Evolutionary conservation across 805 yeast species (phyloP).

Genomic region (Sungouiella thailandica): DNA sequence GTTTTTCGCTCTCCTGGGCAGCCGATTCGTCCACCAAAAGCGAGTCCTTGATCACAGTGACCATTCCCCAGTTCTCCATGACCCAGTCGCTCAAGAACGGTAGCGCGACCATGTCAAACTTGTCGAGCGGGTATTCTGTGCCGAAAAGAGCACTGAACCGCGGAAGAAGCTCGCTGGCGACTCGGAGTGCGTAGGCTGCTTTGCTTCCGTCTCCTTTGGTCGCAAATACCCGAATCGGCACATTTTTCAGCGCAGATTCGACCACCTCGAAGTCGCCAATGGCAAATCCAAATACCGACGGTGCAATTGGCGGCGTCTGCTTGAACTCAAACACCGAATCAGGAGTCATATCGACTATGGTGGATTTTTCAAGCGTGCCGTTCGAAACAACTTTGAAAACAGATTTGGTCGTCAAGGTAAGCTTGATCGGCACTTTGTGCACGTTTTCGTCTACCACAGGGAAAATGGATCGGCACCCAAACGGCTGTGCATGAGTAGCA

Average conservation of each 20-base stretch:
- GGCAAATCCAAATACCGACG: conserved; percentile 64
- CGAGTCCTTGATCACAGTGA: conserved; percentile 54
- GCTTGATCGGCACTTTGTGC: conserved; percentile 46
- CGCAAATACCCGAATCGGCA: conserved; percentile 52
- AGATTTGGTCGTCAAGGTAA: conserved; percentile 43
- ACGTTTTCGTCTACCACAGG: conserved; percentile 68
- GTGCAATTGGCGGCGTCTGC: conserved; percentile 53
- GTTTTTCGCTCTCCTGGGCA: conserved; percentile 20
- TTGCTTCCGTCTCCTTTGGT: conserved; percentile 46
- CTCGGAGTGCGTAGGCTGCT: conserved; percentile 47
- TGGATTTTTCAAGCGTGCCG: conserved; percentile 25
- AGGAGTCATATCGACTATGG: conserved; percentile 17
- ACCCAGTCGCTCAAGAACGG: conserved; percentile 76
- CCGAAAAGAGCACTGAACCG: conserved; percentile 42
- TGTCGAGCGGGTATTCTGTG: conserved; percentile 49
- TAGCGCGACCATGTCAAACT: conserved; percentile 62
- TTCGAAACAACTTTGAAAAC: conserved; percentile 51
- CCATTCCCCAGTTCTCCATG: conserved; percentile 74
- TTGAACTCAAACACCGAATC: conserved; percentile 39
- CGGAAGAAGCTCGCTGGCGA: conserved; percentile 46
- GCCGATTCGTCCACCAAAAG: conserved; percentile 20
- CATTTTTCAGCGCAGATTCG: conserved; percentile 2
- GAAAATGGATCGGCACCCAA: conserved; percentile 54
- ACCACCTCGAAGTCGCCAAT: conserved; percentile 62
- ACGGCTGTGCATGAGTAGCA: conserved; percentile 73